Evolutionary conservation across 768 basidiomycete genomes (phyloP), one percentile per base, ranked within the genome.

Genomic region (Lactarius psammicola): DNA sequence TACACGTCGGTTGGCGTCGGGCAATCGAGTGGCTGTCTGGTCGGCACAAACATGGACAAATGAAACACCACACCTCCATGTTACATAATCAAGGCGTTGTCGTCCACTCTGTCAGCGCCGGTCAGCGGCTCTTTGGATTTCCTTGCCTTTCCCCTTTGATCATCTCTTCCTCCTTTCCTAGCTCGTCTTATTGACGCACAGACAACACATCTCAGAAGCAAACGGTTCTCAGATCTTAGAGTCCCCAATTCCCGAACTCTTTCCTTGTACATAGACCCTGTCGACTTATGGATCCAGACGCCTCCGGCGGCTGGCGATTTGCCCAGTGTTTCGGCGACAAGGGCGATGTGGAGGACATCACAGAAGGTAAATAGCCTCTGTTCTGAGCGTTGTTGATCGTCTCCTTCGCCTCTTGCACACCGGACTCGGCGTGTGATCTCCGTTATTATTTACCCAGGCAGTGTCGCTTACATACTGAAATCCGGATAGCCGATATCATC

Each of bases 271-370:
- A 42, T 31, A 62, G n/a, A 42, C 56, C 65, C 65, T 58, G 64
- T 36, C 77, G 75, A 76, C 76, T 65, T 74, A 90, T 93, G 92
- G 92, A 94, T 77, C 85, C 87, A 77, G 92, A 93, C 79, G 87
- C 90, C 78, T 84, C 85, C 62, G 84, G 90, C 73, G 90, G 89
- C 72, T 99, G 97, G 97, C 89, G 96, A 73, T 99, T 99, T 80
- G 96, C 97, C 61, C 97, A 99, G 75, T 99, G 97, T 80, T 99
- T 99, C 75, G 97, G 97, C 70, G 97, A 99, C 84, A 99, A 99
- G 85, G 96, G 92, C 72, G 92, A 97, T 77, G 96, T 98, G 40
- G 97, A 98, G 75, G 97, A 99, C 77, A 98, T 99, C 75, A 99
- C 97, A 66, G 97, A 99, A 83, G 97, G 95, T 95, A 69, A 67